phyloP scores from a whole-genome alignment of 495 filamentous ascomycete species.

The Lepidopterella palustris region DNA sequence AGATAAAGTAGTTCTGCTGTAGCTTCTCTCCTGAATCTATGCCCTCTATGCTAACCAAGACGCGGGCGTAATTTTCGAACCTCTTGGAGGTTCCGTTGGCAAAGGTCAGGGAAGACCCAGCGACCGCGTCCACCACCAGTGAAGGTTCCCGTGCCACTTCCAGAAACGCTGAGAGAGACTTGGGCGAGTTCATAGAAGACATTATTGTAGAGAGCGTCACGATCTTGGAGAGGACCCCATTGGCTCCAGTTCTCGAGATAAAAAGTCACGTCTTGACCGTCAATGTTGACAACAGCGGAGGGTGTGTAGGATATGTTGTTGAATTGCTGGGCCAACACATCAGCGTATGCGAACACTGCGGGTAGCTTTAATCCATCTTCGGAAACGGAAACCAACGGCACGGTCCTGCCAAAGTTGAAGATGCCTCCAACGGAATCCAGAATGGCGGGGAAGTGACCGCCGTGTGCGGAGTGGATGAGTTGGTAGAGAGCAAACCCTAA shows the following conservation, averaged over 20 bases:
- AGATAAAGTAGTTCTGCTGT: conserved; percentile 9
- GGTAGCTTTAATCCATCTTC: conserved; percentile 32
- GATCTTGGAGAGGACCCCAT: conserved; percentile 26
- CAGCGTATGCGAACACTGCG: conserved; percentile 28
- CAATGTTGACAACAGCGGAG: conserved; percentile 30
- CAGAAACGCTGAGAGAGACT: conserved; percentile 17
- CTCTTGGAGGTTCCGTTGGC: conserved; percentile 28
- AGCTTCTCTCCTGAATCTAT: conserved; percentile 17
- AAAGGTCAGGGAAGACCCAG: conserved; percentile 29
- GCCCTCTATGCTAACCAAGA: conserved; percentile 7
- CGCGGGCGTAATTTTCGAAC: conserved; percentile 23
- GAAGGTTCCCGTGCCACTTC: conserved; percentile 28
- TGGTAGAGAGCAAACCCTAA: conserved; percentile 32
- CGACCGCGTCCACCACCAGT: conserved; percentile 28
- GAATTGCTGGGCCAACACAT: conserved; percentile 30
- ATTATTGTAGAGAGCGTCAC: too few species aligned
- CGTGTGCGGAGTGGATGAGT: conserved; percentile 31
- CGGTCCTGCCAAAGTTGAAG: conserved; percentile 29
- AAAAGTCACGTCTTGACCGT: conserved; percentile 28
- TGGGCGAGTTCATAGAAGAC: conserved; percentile 27
- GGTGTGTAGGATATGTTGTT: conserved; percentile 32
- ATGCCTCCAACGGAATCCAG: conserved; percentile 30
- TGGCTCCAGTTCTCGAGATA: conserved; percentile 24
- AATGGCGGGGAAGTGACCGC: conserved; percentile 33
- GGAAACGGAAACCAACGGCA: conserved; percentile 33